Evolutionary conservation across 1,284 basidiomycete genomes (phyloP).

Genomic region (Trichosporon faecale): DNA sequence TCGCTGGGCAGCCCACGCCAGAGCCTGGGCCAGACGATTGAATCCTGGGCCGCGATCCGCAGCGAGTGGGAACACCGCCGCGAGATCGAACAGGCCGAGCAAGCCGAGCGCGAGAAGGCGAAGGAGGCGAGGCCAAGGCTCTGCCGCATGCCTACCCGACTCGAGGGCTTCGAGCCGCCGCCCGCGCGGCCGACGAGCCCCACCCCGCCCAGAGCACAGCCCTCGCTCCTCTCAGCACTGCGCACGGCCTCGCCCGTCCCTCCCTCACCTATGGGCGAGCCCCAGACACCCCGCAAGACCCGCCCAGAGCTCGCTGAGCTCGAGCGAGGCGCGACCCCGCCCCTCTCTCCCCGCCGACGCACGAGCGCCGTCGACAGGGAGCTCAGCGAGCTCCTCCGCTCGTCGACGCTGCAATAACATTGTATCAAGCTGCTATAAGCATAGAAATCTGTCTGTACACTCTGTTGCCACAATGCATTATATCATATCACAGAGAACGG

Average conservation of each 20-base stretch:
- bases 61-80: background rate
- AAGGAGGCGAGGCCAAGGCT: background rate
- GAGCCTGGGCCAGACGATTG: background rate
- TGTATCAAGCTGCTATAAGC: background rate
- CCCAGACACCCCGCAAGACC: background rate
- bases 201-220: background rate
- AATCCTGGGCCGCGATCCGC: background rate
- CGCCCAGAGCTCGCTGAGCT: background rate
- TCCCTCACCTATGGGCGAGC: background rate
- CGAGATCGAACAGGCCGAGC: background rate
- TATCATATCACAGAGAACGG: background rate
- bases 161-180: background rate
- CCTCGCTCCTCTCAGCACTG: background rate
- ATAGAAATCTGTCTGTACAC: background rate
- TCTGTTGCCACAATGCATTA: background rate
- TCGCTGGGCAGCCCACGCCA: background rate
- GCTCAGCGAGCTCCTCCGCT: background rate
- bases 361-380: background rate
- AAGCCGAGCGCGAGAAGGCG: background rate
- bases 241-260: background rate
- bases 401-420: background rate
- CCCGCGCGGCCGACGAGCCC: background rate
- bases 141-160: background rate
- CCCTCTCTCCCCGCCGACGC: background rate
- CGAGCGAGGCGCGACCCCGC: background rate